Conservation (phyloP, 495 filamentous ascomycete species). For the Elasticomyces elasticus region DNA sequence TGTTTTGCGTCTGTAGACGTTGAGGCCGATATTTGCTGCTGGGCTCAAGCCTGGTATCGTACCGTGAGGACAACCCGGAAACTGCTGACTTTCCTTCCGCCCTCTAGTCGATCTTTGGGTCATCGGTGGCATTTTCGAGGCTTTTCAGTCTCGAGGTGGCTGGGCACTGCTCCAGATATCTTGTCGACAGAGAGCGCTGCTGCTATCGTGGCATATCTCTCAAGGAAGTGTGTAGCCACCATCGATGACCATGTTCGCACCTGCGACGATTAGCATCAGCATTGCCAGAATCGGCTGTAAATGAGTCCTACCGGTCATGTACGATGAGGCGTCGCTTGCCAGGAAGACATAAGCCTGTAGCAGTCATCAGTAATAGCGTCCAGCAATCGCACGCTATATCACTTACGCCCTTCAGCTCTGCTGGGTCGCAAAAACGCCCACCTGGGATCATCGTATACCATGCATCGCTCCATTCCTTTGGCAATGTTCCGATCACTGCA, state of each 20-base stretch:
- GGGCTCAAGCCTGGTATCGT: too few species aligned
- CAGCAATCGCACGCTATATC: not conserved
- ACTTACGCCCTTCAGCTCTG: slow-evolving; percentile 19
- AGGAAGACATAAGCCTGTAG: slow-evolving; percentile 13
- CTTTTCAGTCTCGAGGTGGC: too few species aligned
- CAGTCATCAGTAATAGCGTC: not conserved
- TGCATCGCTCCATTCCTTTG: slow-evolving; percentile 12
- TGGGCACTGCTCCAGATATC: too few species aligned
- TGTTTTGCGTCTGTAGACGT: not conserved
- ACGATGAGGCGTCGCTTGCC: slow-evolving; percentile 13
- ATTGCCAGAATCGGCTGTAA: not conserved
- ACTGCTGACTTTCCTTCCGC: too few species aligned
- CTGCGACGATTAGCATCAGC: not conserved
- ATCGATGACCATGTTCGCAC: slow-evolving; percentile 14
- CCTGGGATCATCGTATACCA: slow-evolving; percentile 17
- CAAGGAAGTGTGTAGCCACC: slow-evolving; percentile 15
- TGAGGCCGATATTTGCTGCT: too few species aligned
- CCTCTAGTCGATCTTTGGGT: too few species aligned
- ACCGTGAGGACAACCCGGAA: too few species aligned
- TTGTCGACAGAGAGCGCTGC: too few species aligned
- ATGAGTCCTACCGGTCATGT: slow-evolving; percentile 11
- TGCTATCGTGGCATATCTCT: too few species aligned
- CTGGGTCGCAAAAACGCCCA: slow-evolving; percentile 8
- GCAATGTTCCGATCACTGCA: slow-evolving; percentile 9
- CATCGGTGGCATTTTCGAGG: too few species aligned